phyloP scores from a whole-genome alignment of 345 rosid genomes.

The Turritis glabra region DNA sequence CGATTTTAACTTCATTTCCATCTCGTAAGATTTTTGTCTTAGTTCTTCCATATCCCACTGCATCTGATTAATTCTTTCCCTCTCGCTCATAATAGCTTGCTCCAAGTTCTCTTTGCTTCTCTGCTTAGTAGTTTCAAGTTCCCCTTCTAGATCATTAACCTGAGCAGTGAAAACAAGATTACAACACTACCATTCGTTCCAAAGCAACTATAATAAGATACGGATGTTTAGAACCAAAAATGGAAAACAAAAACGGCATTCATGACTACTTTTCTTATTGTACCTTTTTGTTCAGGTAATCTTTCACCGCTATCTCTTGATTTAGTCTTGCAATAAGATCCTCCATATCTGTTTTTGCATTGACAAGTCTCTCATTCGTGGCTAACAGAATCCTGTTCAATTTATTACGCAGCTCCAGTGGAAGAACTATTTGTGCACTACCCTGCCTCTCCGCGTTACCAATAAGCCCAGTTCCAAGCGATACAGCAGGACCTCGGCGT shows the following conservation, averaged over 20 bases:
- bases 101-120: conserved; percentile 88
- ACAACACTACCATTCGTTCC: conserved; percentile 13
- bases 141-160: conserved; percentile 96
- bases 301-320: conserved; percentile 89
- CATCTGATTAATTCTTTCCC: conserved; percentile 85
- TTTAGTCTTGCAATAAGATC: conserved; percentile 88
- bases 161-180: conserved; percentile 37
- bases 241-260: neutral
- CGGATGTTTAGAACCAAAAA: neutral
- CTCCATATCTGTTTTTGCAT: conserved; percentile 96
- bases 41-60: conserved; percentile 99
- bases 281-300: conserved; percentile 89
- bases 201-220: neutral
- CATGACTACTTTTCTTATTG: conserved; percentile 13
- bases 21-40: conserved; percentile 73
- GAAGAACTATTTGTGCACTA: conserved; percentile 70
- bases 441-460: conserved; percentile 49
- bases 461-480: conserved; percentile 43
- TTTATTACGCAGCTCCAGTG: conserved; percentile 78
- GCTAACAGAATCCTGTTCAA: conserved; percentile 72
- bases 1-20: conserved; percentile 84
- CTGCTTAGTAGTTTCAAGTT: conserved; percentile 83
- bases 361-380: conserved; percentile 74
- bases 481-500: conserved; percentile 52
- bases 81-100: conserved; percentile 85